Percentiles rank a stretch among this genome's conserved stretches.
Conservation (phyloP, 2,329 filamentous ascomycete genomes). For the Lachnellula arida region DNA sequence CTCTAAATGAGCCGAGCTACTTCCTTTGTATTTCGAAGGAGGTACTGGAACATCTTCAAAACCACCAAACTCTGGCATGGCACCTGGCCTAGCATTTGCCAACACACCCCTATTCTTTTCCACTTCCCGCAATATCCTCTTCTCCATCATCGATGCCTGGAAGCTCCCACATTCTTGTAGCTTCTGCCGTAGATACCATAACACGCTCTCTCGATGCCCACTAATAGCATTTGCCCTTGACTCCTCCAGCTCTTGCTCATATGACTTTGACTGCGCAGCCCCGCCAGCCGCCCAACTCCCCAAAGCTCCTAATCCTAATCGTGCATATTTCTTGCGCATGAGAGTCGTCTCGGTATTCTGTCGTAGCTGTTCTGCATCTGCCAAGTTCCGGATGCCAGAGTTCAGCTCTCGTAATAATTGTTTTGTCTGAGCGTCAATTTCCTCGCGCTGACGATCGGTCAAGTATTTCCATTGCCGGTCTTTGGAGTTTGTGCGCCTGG, state of each 20-base stretch:
- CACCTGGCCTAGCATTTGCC: constrained; percentile 54
- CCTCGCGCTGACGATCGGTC: constrained; percentile 76
- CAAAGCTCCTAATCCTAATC: constrained; percentile 56
- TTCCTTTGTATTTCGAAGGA: constrained; percentile 11
- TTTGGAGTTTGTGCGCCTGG: constrained; percentile 37
- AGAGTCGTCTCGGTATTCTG: constrained; percentile 69
- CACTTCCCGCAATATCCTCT: constrained; percentile 74
- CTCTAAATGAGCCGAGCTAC: constrained; percentile 16
- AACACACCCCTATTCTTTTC: constrained; percentile 86
- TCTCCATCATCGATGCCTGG: constrained; percentile 92
- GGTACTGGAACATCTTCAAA: constrained; percentile 20
- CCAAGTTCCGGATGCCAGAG: constrained; percentile 70
- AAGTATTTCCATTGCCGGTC: constrained; percentile 38
- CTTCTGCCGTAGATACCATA: constrained; percentile 74
- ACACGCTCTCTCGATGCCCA: constrained; percentile 72
- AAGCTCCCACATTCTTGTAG: constrained; percentile 72
- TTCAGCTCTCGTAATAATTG: constrained; percentile 81
- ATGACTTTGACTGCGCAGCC: constrained; percentile 48
- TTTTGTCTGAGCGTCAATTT: constrained; percentile 84
- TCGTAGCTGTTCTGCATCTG: constrained; percentile 76
- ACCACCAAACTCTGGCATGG: constrained; percentile 25
- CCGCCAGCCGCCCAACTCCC: constrained; percentile 65
- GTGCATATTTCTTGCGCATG: constrained; percentile 64
- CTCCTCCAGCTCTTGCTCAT: constrained; percentile 70
- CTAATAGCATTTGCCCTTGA: constrained; percentile 61